These are phyloP conservation scores for Colletotrichum neosansevieriae DNA, from an alignment of 2,329 filamentous ascomycete genomes.

Conservation along the genomic window DNA sequence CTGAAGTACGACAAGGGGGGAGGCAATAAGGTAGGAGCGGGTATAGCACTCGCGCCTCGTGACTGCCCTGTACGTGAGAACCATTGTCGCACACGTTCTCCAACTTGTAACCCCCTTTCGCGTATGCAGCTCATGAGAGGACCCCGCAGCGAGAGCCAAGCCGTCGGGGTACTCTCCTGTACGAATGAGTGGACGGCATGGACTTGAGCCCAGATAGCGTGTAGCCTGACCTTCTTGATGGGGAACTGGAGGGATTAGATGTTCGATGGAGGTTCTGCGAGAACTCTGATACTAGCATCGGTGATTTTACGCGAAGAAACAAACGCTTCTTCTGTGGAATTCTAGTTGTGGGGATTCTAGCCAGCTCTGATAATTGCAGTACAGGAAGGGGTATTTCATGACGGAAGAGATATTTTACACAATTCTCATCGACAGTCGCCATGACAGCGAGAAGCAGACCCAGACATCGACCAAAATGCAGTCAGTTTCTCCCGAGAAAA, in stretches of 20 bases:
- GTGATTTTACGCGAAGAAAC: too few species aligned
- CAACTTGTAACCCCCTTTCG: constrained; percentile 1
- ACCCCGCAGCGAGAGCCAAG: constrained; percentile 1
- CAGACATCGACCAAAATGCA: too few species aligned
- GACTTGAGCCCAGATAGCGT: neutral
- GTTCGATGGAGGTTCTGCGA: too few species aligned
- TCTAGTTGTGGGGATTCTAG: neutral
- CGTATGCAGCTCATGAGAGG: constrained; percentile 12
- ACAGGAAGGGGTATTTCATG: constrained; percentile 23
- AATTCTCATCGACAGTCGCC: neutral
- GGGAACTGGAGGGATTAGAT: too few species aligned
- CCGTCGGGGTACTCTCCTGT: neutral
- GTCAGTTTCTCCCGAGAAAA: too few species aligned
- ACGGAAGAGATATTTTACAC: constrained; percentile 18
- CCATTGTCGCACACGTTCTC: neutral
- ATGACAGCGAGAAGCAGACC: neutral
- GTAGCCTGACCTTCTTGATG: neutral
- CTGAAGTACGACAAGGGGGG: neutral
- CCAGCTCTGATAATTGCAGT: constrained; percentile 1
- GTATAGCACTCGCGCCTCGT: constrained; percentile 3
- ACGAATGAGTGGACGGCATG: neutral
- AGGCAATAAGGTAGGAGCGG: neutral
- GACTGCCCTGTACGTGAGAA: constrained; percentile 11
- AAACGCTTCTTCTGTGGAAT: too few species aligned
- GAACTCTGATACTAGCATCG: too few species aligned